Evolutionary conservation across 305 asterid species (phyloP), one percentile per base, ranked within the genome.

Genomic region (Fraxinus velutina): DNA sequence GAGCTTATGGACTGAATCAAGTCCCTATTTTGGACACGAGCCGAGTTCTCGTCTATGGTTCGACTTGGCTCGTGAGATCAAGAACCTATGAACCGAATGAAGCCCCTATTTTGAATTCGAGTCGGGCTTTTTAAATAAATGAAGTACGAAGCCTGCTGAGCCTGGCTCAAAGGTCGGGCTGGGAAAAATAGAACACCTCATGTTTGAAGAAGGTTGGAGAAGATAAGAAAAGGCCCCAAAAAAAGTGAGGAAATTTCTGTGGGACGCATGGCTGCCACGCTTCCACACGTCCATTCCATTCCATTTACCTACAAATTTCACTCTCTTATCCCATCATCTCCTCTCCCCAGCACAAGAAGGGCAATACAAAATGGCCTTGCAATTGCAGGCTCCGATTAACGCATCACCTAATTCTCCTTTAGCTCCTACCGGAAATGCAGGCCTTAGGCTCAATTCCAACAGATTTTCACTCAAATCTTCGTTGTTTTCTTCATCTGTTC

Each of bases 211-310:
- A 82, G 5, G 78, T 68, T 34, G 13, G 39, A 80, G 86, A 85
- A 88, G 87, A 86, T 82, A 71, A 86, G 84, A 80, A 84, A 71
- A 34, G 85, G 78, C 75, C 62, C 73, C 62, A 81, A 72, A 82
- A 76, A 81, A 80, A 77, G 77, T 32, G 80, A 70, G 66, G 39
- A 62, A 57, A 44, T 27, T 80, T 83, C 62, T 86, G 90, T 91
- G 92, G 90, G 91, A 83, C 83, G 91, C 79, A 87, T 85, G 93
- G 78, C 81, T 82, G 92, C 94, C 97, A 94, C 96, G 89, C 95
- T 89, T 89, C 84, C 6, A 68, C 80, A 81, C 70, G 44, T 47
- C 73, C 84, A 79, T 72, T 55, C 66, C 66, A 17, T 17, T 55
- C 12, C 66, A 57, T 19, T 47, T 70, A 70, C 83, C 77, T 66